A percentile compares a stretch with the other conserved stretches of the same genome.
These are phyloP conservation scores for Tricharina praecox DNA, from an alignment of 495 filamentous ascomycete species.

Conservation along the genomic window DNA sequence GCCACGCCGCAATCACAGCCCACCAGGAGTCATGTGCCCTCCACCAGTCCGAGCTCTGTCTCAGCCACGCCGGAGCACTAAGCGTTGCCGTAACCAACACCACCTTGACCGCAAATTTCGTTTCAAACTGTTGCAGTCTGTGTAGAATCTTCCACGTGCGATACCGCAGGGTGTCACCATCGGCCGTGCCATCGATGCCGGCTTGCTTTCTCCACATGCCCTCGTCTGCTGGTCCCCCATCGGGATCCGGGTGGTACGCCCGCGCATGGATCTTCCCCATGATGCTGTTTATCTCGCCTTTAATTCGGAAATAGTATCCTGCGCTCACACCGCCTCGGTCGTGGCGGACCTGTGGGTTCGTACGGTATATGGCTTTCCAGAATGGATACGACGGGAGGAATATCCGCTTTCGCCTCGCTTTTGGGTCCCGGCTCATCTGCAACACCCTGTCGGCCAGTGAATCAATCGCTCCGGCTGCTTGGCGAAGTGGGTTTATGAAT, in stretches of 20 bases:
- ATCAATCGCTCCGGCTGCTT: conserved; percentile 34
- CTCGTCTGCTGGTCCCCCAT: too few species aligned
- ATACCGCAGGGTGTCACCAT: conserved; percentile 29
- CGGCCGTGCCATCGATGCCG: conserved; percentile 11
- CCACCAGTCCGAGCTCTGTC: conserved; percentile 34
- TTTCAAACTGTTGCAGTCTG: conserved; percentile 40
- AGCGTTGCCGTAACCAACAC: conserved; percentile 34
- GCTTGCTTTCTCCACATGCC: conserved; percentile 12
- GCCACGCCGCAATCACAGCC: conserved; percentile 40
- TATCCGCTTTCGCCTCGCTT: conserved; percentile 26
- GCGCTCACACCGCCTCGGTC: conserved; percentile 41
- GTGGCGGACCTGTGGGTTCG: conserved; percentile 40
- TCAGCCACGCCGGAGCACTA: conserved; percentile 38
- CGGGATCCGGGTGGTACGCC: conserved; percentile 25
- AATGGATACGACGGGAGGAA: conserved; percentile 37
- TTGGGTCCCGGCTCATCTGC: conserved; percentile 30
- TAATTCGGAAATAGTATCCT: conserved; percentile 37
- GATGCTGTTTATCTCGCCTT: conserved; percentile 31
- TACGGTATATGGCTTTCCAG: conserved; percentile 35
- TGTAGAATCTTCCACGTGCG: conserved; percentile 35
- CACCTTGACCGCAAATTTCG: conserved; percentile 41
- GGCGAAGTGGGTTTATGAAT: conserved; percentile 39
- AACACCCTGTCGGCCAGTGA: conserved; percentile 32
- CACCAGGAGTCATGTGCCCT: conserved; percentile 39
- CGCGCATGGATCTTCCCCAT: conserved; percentile 29